Percentiles rank a stretch among this genome's conserved stretches.
phyloP scores from a whole-genome alignment of 495 filamentous ascomycete genomes.

The Neurospora tetraspora region DNA sequence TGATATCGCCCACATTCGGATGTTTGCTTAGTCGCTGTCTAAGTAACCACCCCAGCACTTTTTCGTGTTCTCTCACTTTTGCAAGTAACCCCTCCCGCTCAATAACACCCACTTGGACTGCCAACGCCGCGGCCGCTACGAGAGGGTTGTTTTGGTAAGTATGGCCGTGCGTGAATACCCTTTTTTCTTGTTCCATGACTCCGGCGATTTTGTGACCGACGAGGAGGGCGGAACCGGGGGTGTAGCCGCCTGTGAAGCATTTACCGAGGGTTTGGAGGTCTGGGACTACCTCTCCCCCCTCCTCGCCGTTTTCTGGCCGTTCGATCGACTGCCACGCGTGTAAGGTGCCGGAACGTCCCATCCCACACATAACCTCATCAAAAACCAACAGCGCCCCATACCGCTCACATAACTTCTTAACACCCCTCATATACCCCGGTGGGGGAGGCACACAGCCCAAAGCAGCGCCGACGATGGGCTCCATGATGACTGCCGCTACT shows the following conservation, averaged over 20 bases:
- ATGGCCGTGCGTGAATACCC: conserved; percentile 43
- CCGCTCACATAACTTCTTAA: conserved; percentile 52
- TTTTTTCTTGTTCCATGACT: conserved; percentile 51
- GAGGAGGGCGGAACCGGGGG: conserved; percentile 12
- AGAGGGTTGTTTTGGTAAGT: conserved; percentile 53
- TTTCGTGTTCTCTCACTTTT: conserved; percentile 41
- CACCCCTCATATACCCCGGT: conserved; percentile 52
- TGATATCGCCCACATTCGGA: conserved; percentile 53
- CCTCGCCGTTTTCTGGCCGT: conserved; percentile 36
- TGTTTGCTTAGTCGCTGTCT: conserved; percentile 30
- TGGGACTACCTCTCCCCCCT: conserved; percentile 37
- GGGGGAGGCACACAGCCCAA: conserved; percentile 54
- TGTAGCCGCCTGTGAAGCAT: conserved; percentile 47
- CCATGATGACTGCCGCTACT: conserved; percentile 60
- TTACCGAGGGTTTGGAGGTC: conserved; percentile 61
- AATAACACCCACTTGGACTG: conserved; percentile 43
- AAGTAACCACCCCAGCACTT: conserved; percentile 34
- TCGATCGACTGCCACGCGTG: conserved; percentile 46
- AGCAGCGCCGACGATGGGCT: conserved; percentile 50
- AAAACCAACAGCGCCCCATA: conserved; percentile 60
- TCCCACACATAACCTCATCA: conserved; percentile 72
- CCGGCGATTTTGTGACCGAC: conserved; percentile 5
- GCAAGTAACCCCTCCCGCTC: conserved; percentile 37
- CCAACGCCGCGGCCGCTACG: conserved; percentile 44
- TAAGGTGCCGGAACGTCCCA: conserved; percentile 49